Percentiles rank a stretch among this genome's conserved stretches.
Conservation (phyloP, 2,329 filamentous ascomycete species). For the Botrytis paeoniae region DNA sequence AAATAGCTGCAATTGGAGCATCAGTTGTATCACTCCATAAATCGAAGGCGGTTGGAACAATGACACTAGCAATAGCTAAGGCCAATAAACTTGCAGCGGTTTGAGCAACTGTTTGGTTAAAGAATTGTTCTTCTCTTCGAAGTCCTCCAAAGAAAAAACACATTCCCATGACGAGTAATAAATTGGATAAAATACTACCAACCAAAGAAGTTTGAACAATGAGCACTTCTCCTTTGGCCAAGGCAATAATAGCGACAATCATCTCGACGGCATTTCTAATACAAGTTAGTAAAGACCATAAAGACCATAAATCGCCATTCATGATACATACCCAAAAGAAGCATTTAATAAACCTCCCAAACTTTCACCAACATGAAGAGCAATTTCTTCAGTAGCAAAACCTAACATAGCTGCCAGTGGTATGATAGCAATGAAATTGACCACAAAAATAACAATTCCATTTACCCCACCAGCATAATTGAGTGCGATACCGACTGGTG, state of each 20-base stretch:
- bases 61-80: constrained; percentile 70
- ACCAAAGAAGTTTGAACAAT: constrained; percentile 94
- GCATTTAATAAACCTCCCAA: constrained; percentile 87
- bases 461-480: constrained; percentile 58
- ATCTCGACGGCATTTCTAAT: constrained; percentile 77
- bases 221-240: constrained; percentile 62
- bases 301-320: neutral
- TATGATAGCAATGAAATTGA: constrained; percentile 93
- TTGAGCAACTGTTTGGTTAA: constrained; percentile 90
- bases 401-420: constrained; percentile 83
- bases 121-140: constrained; percentile 76
- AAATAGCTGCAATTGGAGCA: constrained; percentile 57
- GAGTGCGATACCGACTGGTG: constrained; percentile 75
- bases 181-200: constrained; percentile 85
- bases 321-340: constrained; percentile 68
- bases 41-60: constrained; percentile 87
- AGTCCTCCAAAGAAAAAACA: constrained; percentile 78
- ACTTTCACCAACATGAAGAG: constrained; percentile 76
- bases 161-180: constrained; percentile 86
- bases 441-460: constrained; percentile 68
- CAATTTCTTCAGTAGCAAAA: constrained; percentile 88
- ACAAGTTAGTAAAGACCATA: constrained; percentile 30
- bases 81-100: constrained; percentile 73
- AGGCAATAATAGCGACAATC: constrained; percentile 82
- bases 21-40: constrained; percentile 44